Evolutionary conservation across 83 land plant genomes (phyloP), one percentile per base, ranked within the genome.

Genomic region (Picea engelmannii): DNA sequence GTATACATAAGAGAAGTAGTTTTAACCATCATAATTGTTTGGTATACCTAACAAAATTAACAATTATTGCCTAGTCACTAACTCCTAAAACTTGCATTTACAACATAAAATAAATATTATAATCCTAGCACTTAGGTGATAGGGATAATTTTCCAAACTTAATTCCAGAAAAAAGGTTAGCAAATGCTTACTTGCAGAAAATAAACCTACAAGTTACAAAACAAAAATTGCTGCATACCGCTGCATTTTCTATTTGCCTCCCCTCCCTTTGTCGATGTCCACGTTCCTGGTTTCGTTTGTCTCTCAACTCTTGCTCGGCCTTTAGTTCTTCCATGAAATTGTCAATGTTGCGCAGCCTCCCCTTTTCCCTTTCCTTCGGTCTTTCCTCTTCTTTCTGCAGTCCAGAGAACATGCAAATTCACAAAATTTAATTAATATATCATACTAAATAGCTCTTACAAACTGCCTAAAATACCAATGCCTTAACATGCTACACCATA

Each of bases 301-400:
- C 99, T 79, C 99, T 90, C 90, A 94, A 63, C 80, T 98, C 99
- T 83, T 98, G 99, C 81, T 96, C 99, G 64, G 85, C 87, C 89
- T 96, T 98, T 74, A 98, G 84, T 90, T 98, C 99, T 86, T 98
- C 99, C 97, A 98, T 93, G 63, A 98, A 98, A 81, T 98, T 84
- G 86, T 98, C 99, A 44, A 98, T 98, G 81, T 92, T 95, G 47
- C 99, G 87, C 74, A 93, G 67, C 77, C 92, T 96, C 4, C 93
- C 97, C 27, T 93, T 98, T 15, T 97, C 99, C 81, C 87, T 95
- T 62, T 96, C 98, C 87, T 86, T 97, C 20, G 90, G 91, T 78
- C 89, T 96, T 58, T 97, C 99, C 58, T 94, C 98, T 65, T 96
- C 99, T 80, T 85, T 95, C 99, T 95, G 89, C 84, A 87, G 70